Percentiles rank a stretch among this genome's conserved stretches.
These are phyloP conservation scores for Trebouxia sp. DNA, from an alignment of 139 green algal species.

Conservation along the genomic window DNA sequence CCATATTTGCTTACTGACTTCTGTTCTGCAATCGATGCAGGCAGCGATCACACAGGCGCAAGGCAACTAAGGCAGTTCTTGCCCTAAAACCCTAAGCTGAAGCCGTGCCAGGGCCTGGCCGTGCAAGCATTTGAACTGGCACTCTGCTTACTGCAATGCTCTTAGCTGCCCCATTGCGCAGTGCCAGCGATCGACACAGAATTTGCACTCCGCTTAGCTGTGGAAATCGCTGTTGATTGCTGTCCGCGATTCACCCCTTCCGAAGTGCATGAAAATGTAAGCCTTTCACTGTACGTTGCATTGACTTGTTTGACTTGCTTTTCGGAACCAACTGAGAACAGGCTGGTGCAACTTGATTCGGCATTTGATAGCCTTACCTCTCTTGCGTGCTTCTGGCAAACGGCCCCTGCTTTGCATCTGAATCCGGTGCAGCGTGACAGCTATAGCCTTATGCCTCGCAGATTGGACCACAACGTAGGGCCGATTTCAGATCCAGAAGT, in stretches of 20 bases:
- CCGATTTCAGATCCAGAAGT: not conserved
- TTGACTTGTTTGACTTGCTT: no score
- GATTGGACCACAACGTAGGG: not conserved
- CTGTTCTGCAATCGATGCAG: not conserved
- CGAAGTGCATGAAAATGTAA: conserved; percentile 21
- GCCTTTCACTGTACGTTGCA: not conserved
- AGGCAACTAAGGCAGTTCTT: not conserved
- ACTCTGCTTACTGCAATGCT: no score
- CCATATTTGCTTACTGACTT: not conserved
- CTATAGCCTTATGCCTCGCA: not conserved
- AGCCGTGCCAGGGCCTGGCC: not conserved
- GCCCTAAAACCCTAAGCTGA: not conserved
- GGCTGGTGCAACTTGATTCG: no score
- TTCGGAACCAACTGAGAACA: no score
- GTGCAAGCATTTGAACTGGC: not conserved
- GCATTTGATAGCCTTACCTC: no score
- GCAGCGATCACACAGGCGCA: not conserved
- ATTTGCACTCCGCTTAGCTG: no score
- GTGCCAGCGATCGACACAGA: no score
- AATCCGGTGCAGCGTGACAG: not conserved
- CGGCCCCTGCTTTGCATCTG: no score
- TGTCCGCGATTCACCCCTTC: not conserved
- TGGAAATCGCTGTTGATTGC: no score
- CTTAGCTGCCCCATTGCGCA: no score
- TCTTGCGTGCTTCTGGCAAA: no score